Evolutionary conservation across 31 red algal genomes (phyloP), one percentile per base, ranked within the genome.

Genomic region (Asparagopsis taxiformis): DNA sequence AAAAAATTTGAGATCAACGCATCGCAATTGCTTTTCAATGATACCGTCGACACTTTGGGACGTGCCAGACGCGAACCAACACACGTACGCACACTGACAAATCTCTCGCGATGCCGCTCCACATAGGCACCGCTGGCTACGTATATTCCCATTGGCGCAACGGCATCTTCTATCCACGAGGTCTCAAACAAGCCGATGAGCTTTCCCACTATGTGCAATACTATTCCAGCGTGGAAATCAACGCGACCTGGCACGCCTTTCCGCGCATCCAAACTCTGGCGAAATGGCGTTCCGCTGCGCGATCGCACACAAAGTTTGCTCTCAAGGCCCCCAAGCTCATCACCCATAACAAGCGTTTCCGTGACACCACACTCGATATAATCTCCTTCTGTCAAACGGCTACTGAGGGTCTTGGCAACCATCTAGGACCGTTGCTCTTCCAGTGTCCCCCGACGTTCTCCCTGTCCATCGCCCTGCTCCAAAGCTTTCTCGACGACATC

Each of bases 41-140:
- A n/a, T n/a, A n/a, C n/a, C n/a, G n/a, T n/a, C n/a, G n/a, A n/a
- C n/a, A n/a, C n/a, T n/a, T n/a, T n/a, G n/a, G n/a, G n/a, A n/a
- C n/a, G n/a, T n/a, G n/a, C n/a, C n/a, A n/a, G n/a, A n/a, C n/a
- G n/a, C n/a, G n/a, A n/a, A 8, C 9, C 22, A 9, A 25, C 10
- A 15, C 22, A 21, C 7, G 7, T 16, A 63, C 28, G 25, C 33
- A 6, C 19, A 33, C 28, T 24, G 50, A 15, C 23, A 29, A 2
- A 17, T 31, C 16, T 26, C 13, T 31, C 48, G 32, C 17, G 3
- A 59, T 41, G 52, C 30, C 32, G 7, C 31, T 77, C n/a, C 43
- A 64, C 57, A 62, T 77, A 11, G 73, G 73, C 34, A 77, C 73
- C 31, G 73, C 73, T 16, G 73, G 73, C 6, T 77, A 77, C 56